Base-by-base conservation (phyloP, 768 basidiomycete genomes). In the Suillus paluster region DNA sequence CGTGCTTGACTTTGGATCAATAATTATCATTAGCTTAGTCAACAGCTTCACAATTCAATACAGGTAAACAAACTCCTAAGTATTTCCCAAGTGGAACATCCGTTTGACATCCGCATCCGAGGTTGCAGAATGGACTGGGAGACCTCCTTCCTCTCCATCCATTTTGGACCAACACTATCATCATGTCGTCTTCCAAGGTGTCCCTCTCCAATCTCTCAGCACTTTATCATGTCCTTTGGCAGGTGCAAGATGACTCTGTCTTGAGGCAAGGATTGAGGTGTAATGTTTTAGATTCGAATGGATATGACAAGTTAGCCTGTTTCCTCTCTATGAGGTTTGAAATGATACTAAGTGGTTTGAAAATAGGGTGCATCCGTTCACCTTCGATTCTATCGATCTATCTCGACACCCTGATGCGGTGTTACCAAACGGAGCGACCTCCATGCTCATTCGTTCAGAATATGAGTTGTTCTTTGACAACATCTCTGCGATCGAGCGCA, bases 41-140 rank as follows among this genome's bases (percentile, higher is more conserved):
- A 53, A 21, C 52, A 38, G 34, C 21, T 23, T 54, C 15, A 54
- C 9, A 54, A 23, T 36, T 54, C 50, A 52, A 52, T 52, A 52
- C 30, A 53, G 1, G 52, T 36, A 53, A 53, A 23, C 21, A 53
- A 30, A 53, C 33, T 34, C 15, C 7, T 5, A 48, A 25, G 23
- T 48, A 25, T 7, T 10, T 15, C n/a, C 19, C n/a, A n/a, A 44
- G 6, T 45, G 11, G 6, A 21, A 45, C 6, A 45, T 45, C 45
- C 45, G 45, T 14, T 23, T 23, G 45, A 45, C 21, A 21, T 23
- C 30, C 30, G 30, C 45, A 23, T 45, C 21, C 21, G 45, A 45
- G 21, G 21, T 23, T 23, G 21, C 17, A 7, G 17, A 12, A 45
- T 45, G 45, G 12, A n/a, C n/a, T n/a, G n/a, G n/a, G n/a, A 23